Percentiles rank a stretch among this genome's conserved stretches.
Evolutionary conservation across 495 filamentous ascomycete genomes (phyloP).

Genomic region (Stereocaulon alpinum): DNA sequence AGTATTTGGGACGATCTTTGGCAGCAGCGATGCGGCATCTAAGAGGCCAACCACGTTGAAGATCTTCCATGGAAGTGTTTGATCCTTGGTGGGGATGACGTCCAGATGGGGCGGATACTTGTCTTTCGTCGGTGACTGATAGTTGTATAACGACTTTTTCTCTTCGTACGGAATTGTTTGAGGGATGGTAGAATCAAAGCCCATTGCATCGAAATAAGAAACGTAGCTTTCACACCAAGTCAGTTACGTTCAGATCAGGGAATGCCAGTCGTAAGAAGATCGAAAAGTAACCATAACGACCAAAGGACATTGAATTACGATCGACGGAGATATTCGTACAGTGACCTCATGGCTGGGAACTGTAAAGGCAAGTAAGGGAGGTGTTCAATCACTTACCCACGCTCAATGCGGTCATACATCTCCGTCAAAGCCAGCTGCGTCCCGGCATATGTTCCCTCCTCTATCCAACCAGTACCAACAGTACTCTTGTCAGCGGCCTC

Average conservation of each 20-base stretch:
- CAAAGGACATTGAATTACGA: not conserved
- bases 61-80: constrained; percentile 22
- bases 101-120: constrained; percentile 31
- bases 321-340: too few species aligned
- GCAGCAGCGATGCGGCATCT: constrained; percentile 27
- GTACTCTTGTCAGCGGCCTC: not conserved
- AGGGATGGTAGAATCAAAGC: constrained; percentile 24
- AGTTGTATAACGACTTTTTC: constrained; percentile 24
- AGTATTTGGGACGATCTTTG: constrained; percentile 26
- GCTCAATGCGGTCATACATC: constrained; percentile 31
- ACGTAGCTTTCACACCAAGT: constrained; percentile 22
- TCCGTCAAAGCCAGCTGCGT: constrained; percentile 34
- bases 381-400: constrained; percentile 24
- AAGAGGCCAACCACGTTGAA: constrained; percentile 28
- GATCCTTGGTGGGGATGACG: constrained; percentile 22
- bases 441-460: constrained; percentile 28
- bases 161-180: constrained; percentile 24
- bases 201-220: constrained; percentile 31
- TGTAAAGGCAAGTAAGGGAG: not conserved
- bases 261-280: too few species aligned
- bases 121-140: constrained; percentile 25
- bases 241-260: not conserved
- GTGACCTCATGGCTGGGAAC: not conserved
- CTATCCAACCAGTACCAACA: not conserved
- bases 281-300: not conserved